phyloP scores from a whole-genome alignment of 2,329 filamentous ascomycete species.

The Penicillium brevicompactum region DNA sequence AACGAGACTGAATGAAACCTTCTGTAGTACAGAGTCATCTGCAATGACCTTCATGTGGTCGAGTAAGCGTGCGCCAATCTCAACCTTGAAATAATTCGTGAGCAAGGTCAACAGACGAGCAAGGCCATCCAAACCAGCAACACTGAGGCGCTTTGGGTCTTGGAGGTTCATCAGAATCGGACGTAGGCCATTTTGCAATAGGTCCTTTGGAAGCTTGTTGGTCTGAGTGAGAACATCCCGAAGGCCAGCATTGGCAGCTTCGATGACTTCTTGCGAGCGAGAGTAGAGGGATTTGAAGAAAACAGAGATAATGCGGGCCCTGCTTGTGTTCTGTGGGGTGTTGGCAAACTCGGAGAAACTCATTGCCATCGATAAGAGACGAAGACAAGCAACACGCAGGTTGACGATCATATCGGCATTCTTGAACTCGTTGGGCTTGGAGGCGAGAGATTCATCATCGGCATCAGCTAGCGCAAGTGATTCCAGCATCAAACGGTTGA shows the following conservation, averaged over 20 bases:
- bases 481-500: slow-evolving; percentile 89
- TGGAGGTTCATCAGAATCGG: slow-evolving; percentile 97
- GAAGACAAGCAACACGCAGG: slow-evolving; percentile 89
- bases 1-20: slow-evolving; percentile 90
- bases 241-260: slow-evolving; percentile 87
- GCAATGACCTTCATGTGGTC: slow-evolving; percentile 93
- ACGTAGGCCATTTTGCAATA: slow-evolving; percentile 89
- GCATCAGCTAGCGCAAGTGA: slow-evolving; percentile 92
- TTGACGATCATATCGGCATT: slow-evolving; percentile 95
- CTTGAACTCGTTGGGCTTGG: slow-evolving; percentile 90
- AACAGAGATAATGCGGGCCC: slow-evolving; percentile 77
- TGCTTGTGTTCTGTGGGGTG: slow-evolving; percentile 65
- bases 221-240: slow-evolving; percentile 85
- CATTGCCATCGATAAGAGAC: slow-evolving; percentile 89
- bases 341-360: slow-evolving; percentile 88
- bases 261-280: slow-evolving; percentile 87
- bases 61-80: slow-evolving; percentile 89
- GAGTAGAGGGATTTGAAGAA: slow-evolving; percentile 99
- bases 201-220: slow-evolving; percentile 89
- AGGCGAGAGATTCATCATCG: slow-evolving; percentile 85
- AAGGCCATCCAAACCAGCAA: slow-evolving; percentile 86
- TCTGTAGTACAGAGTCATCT: slow-evolving; percentile 76
- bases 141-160: slow-evolving; percentile 85
- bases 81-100: slow-evolving; percentile 98
- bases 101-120: slow-evolving; percentile 85